Conservation (phyloP, 495 filamentous ascomycete genomes). For the Lineolata rhizophorae region DNA sequence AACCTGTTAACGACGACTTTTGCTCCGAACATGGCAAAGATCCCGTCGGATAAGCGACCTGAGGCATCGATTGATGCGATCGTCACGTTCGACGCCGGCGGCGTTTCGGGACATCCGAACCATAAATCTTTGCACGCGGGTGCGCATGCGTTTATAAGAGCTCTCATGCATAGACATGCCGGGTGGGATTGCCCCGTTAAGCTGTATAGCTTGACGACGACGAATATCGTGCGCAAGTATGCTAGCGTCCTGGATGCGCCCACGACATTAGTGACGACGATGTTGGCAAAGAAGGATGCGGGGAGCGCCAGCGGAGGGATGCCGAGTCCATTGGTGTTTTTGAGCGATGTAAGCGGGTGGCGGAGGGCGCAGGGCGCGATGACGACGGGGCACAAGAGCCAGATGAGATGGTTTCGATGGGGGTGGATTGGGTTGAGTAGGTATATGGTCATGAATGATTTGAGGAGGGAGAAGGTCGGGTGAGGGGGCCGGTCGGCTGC, state of each 20-base stretch:
- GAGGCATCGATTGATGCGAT: slow-evolving; percentile 51
- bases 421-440: slow-evolving; percentile 79
- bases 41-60: slow-evolving; percentile 15
- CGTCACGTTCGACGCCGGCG: slow-evolving; percentile 66
- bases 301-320: too few relatives aligned
- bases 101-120: slow-evolving; percentile 75
- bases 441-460: slow-evolving; percentile 92
- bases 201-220: slow-evolving; percentile 59
- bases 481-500: too few relatives aligned
- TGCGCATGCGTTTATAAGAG: slow-evolving; percentile 44
- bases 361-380: slow-evolving; percentile 62
- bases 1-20: slow-evolving; percentile 45
- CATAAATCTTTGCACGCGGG: slow-evolving; percentile 75
- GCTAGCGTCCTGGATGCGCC: slow-evolving; percentile 48
- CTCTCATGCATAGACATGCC: slow-evolving; percentile 34
- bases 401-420: slow-evolving; percentile 98
- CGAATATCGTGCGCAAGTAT: slow-evolving; percentile 60
- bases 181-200: slow-evolving; percentile 55
- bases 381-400: slow-evolving; percentile 70
- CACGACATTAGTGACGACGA: slow-evolving; percentile 28
- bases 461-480: slow-evolving; percentile 39
- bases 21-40: slow-evolving; percentile 30
- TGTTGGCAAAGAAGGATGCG: slow-evolving; percentile 18
- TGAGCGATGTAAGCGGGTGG: slow-evolving; percentile 38
- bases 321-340: slow-evolving; percentile 39